phyloP scores from a whole-genome alignment of 1,284 basidiomycete genomes.

The Ustilago shanxiensis region DNA sequence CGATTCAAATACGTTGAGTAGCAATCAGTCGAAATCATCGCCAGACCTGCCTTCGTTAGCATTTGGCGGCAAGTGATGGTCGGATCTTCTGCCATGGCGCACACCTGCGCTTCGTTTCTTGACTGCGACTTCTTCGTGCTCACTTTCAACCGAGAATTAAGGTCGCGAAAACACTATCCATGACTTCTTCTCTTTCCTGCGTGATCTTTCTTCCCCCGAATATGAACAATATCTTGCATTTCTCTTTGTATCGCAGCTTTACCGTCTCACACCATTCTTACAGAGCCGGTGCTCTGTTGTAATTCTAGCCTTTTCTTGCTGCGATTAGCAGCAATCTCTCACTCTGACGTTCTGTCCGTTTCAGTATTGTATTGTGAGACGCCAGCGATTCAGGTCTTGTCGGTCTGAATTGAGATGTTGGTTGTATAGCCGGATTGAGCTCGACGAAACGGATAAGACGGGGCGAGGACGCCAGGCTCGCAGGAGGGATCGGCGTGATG shows the following conservation, averaged over 20 bases:
- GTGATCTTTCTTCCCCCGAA: too few species aligned
- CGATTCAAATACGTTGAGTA: neutral
- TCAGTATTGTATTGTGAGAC: neutral
- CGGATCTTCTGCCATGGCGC: too few species aligned
- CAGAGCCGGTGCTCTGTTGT: slow-evolving; percentile 43
- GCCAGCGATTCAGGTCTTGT: neutral
- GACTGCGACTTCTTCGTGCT: neutral
- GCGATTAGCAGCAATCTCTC: neutral
- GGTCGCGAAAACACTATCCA: neutral
- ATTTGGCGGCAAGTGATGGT: slow-evolving; percentile 8
- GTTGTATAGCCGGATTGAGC: neutral
- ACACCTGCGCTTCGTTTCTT: neutral
- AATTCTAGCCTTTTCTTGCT: slow-evolving; percentile 25
- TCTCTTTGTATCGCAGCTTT: neutral
- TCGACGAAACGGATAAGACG: neutral
- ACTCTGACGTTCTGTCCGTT: neutral
- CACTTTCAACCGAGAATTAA: too few species aligned
- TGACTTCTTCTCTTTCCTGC: neutral
- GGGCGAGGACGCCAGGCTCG: neutral
- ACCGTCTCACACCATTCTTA: slow-evolving; percentile 5
- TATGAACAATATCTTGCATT: slow-evolving; percentile 5
- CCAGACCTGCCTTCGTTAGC: slow-evolving; percentile 29
- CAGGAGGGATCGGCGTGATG: neutral
- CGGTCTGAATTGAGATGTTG: too few species aligned
- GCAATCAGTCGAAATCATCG: slow-evolving; percentile 27